A percentile compares a stretch with the other conserved stretches of the same genome.
phyloP scores from a whole-genome alignment of 2,329 filamentous ascomycete species.

The Cyphellophora attinorum region DNA sequence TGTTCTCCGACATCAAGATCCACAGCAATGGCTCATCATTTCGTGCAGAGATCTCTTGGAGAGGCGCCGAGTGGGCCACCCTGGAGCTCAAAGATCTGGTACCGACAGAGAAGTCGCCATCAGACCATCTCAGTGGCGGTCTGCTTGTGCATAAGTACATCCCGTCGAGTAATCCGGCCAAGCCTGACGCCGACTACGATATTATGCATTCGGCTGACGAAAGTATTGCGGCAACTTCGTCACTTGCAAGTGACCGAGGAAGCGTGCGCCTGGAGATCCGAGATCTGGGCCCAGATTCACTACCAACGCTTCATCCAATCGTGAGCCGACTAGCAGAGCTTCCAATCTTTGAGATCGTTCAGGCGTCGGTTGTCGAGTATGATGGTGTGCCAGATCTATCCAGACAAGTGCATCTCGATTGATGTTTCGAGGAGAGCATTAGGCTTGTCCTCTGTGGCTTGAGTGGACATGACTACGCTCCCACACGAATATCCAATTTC shows the following conservation, averaged over 20 bases:
- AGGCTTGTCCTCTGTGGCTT: too few relatives aligned
- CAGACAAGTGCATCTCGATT: too few relatives aligned
- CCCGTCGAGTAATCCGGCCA: conserved; percentile 42
- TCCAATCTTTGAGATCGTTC: conserved; percentile 47
- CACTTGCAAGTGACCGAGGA: conserved; percentile 31
- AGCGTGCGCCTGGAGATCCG: conserved; percentile 45
- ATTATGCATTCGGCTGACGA: too few relatives aligned
- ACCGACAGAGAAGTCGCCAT: conserved; percentile 5
- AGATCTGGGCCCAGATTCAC: conserved; percentile 39
- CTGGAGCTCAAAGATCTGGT: conserved; percentile 27
- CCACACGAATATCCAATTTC: too few relatives aligned
- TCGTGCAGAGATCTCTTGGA: conserved; percentile 32
- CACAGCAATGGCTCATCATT: conserved; percentile 26
- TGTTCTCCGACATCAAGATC: conserved; percentile 43
- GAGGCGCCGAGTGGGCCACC: conserved; percentile 31
- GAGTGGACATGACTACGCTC: too few relatives aligned
- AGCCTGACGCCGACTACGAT: conserved; percentile 49
- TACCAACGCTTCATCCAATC: conserved; percentile 55
- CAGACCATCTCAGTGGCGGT: conserved; percentile 15
- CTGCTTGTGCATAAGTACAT: conserved; percentile 50
- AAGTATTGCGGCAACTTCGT: too few relatives aligned
- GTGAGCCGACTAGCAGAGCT: conserved; percentile 43
- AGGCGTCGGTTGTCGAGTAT: conserved; percentile 47
- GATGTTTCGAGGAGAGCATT: too few relatives aligned
- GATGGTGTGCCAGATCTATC: conserved; percentile 32